Conservation (phyloP, 2,329 filamentous ascomycete genomes). For the Nemania abortiva region DNA sequence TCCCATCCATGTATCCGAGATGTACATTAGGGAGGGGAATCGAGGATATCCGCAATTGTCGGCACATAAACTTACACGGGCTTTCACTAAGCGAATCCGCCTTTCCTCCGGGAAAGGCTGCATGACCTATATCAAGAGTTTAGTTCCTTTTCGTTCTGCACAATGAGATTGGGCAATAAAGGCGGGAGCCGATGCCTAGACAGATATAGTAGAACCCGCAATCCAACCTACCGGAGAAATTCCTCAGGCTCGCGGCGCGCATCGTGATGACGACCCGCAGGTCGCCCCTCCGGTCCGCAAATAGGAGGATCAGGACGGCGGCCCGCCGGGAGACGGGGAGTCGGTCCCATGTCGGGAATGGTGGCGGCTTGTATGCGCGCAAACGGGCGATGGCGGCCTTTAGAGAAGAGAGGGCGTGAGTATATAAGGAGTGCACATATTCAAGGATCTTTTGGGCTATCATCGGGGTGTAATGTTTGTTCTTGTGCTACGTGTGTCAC, state of each 20-base stretch:
- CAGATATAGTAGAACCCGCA: background rate
- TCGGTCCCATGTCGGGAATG: constrained; percentile 71
- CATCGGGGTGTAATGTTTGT: background rate
- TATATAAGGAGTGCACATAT: constrained; percentile 33
- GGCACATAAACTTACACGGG: constrained; percentile 62
- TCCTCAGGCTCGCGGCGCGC: constrained; percentile 72
- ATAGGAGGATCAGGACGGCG: constrained; percentile 88
- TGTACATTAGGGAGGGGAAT: background rate
- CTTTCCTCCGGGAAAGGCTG: constrained; percentile 86
- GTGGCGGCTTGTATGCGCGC: constrained; percentile 69
- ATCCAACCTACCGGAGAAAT: constrained; percentile 69
- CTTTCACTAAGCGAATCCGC: constrained; percentile 69
- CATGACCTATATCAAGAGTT: constrained; percentile 67
- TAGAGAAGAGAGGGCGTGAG: constrained; percentile 53
- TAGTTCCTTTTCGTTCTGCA: background rate
- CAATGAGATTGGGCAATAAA: background rate
- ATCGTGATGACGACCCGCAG: constrained; percentile 78
- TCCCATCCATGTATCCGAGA: background rate
- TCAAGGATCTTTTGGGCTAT: background rate
- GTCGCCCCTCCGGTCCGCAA: constrained; percentile 84
- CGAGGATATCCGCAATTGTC: background rate
- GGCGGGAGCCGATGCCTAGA: background rate
- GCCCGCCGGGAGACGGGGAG: constrained; percentile 77
- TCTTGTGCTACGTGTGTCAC: constrained; percentile 12
- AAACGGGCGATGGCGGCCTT: constrained; percentile 72